phyloP scores from a whole-genome alignment of 2,329 filamentous ascomycete species.

The Talaromyces piceae region DNA sequence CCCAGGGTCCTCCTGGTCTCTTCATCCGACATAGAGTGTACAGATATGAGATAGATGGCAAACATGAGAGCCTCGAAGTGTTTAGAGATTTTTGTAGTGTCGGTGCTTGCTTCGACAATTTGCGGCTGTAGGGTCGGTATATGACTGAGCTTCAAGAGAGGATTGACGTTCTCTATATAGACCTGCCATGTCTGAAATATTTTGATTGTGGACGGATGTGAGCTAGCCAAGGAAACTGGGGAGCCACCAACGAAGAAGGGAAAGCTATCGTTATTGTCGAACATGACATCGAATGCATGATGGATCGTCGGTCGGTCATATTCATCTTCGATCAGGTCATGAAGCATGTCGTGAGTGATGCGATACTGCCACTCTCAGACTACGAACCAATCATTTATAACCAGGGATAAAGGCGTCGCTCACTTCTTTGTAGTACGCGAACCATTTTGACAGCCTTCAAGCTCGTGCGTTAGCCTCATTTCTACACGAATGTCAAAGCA shows the following conservation, averaged over 20 bases:
- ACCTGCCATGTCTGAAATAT: conserved; percentile 51
- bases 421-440: conserved; percentile 15
- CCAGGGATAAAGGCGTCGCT: not conserved
- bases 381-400: too few relatives aligned
- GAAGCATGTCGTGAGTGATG: conserved; percentile 41
- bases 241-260: conserved; percentile 48
- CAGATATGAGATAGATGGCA: conserved; percentile 56
- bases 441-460: conserved; percentile 12
- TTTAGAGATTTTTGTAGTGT: conserved; percentile 43
- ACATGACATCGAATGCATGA: conserved; percentile 54
- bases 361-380: conserved; percentile 37
- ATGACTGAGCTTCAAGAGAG: conserved; percentile 48
- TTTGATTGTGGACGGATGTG: conserved; percentile 58
- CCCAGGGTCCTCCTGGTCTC: conserved; percentile 44
- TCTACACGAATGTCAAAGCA: not conserved
- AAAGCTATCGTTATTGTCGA: conserved; percentile 49
- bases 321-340: conserved; percentile 52
- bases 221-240: conserved; percentile 12
- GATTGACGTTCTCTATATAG: conserved; percentile 64
- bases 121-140: conserved; percentile 56
- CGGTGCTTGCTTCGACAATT: conserved; percentile 51
- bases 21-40: conserved; percentile 48
- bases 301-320: conserved; percentile 49
- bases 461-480: not conserved
- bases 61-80: conserved; percentile 64